Base-by-base conservation (phyloP, 768 basidiomycete species). In the Mycena galopus region DNA sequence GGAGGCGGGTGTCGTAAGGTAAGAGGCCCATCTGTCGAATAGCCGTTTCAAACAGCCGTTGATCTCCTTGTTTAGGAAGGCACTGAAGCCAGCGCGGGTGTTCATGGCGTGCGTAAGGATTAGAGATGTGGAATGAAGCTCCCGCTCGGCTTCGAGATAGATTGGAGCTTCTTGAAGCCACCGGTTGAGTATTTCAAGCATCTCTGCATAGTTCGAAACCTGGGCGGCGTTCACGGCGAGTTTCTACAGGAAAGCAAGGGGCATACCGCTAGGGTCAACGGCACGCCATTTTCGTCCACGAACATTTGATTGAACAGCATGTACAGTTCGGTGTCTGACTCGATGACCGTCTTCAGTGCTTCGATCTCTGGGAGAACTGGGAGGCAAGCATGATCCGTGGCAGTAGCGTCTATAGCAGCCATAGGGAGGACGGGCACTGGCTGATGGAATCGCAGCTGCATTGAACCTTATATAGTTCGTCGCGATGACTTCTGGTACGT, bases 361-460 rank as follows among this genome's bases (percentile, higher is more conserved):
- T 35, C 12, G 50, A 64, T 64, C 23, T 64, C 62, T n/a, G n/a
- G 30, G 16, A 64, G 62, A 33, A 53, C 33, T 1, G 62, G 50
- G 50, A 53, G 21, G 62, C 81, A 25, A 25, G 51, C 50, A 23
- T 53, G 27, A 53, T 12, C 51, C 51, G 25, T 5, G 50, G 27
- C 50, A 16, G 27, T 5, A 16, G 16, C 23, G 23, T 25, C 14
- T 7, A 27, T 25, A 25, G 27, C 6, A 21, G 25, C 27, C 4
- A 53, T 51, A 23, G 23, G 10, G 50, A 23, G 10, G 9, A 25
- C 50, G 23, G 35, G n/a, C n/a, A n/a, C n/a, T n/a, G n/a, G n/a
- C n/a, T n/a, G n/a, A n/a, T n/a, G n/a, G n/a, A n/a, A n/a, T n/a
- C n/a, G n/a, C n/a, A n/a, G n/a, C n/a, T n/a, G n/a, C n/a, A n/a